A percentile compares a stretch with the other conserved stretches of the same genome.
Evolutionary conservation across 2,329 filamentous ascomycete species (phyloP).

Genomic region (Colletotrichum spinosum): DNA sequence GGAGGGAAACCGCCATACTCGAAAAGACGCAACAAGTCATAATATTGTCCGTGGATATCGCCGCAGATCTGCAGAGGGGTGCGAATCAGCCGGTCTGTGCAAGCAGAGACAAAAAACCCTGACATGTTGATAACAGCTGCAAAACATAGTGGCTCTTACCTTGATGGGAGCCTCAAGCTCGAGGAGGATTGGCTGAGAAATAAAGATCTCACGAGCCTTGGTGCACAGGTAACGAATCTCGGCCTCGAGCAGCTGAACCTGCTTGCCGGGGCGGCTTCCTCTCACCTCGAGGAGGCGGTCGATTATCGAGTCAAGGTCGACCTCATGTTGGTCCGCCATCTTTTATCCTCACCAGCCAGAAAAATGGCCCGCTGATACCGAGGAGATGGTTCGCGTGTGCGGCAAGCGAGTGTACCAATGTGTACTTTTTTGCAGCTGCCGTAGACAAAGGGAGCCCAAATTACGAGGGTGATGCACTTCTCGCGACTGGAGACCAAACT

Average conservation of each 20-base stretch:
- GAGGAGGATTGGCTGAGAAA: constrained; percentile 96
- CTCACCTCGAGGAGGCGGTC: constrained; percentile 97
- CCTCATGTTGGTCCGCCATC: constrained; percentile 81
- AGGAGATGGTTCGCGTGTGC: constrained; percentile 36
- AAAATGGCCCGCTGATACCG: constrained; percentile 53
- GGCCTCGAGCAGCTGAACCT: constrained; percentile 95
- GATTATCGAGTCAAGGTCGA: constrained; percentile 99
- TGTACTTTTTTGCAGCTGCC: constrained; percentile 27
- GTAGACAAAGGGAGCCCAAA: constrained; percentile 36
- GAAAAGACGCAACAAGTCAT: constrained; percentile 95
- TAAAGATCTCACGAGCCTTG: constrained; percentile 99
- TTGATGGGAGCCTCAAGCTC: constrained; percentile 99
- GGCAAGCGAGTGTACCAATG: constrained; percentile 24
- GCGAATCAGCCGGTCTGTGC: constrained; percentile 37
- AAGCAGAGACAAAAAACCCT: not conserved
- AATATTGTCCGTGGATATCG: constrained; percentile 99
- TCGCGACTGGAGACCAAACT: constrained; percentile 15
- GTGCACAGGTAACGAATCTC: constrained; percentile 98
- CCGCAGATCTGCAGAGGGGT: constrained; percentile 83
- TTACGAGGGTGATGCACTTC: constrained; percentile 41
- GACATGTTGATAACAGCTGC: too few species aligned
- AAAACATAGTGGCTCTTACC: constrained; percentile 65
- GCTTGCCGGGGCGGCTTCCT: constrained; percentile 97
- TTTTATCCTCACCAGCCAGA: constrained; percentile 56
- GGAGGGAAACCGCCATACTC: constrained; percentile 99